Evolutionary conservation across 23 red algal species (phyloP).

Genomic region (Gracilariopsis chorda): DNA sequence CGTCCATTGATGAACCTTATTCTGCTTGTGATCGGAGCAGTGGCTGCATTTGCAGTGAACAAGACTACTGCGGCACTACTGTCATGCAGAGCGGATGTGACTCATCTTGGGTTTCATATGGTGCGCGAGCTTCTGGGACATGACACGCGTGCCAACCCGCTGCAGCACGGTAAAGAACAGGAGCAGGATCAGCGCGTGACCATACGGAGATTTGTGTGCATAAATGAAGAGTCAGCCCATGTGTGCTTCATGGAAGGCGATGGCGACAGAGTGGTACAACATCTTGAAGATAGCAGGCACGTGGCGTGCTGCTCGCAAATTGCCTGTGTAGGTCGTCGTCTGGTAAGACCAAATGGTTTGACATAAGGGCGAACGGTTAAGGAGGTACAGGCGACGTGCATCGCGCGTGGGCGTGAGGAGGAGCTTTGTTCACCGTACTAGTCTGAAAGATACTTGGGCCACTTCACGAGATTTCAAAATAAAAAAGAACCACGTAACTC

Average conservation of each 20-base stretch:
- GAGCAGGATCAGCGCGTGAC: neutral
- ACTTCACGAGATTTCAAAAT: too few species aligned
- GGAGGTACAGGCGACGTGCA: too few species aligned
- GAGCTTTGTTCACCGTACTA: too few species aligned
- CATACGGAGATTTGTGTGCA: neutral
- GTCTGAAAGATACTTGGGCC: too few species aligned
- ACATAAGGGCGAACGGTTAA: too few species aligned
- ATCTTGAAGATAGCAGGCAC: neutral
- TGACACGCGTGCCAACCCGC: conserved; percentile 1
- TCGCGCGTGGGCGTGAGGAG: too few species aligned
- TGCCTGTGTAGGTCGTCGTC: neutral
- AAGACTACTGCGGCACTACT: neutral
- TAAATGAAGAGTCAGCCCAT: neutral
- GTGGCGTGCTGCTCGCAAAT: neutral
- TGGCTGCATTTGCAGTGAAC: neutral
- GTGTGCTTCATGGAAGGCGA: neutral
- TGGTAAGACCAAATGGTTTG: too few species aligned
- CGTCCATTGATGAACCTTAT: neutral
- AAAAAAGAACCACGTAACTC: too few species aligned
- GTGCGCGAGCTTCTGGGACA: neutral
- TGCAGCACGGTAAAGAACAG: neutral
- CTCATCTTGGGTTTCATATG: neutral
- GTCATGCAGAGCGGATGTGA: neutral
- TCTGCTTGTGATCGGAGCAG: neutral
- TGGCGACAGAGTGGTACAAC: neutral